phyloP scores from a whole-genome alignment of 1,284 basidiomycete genomes.

The Gymnopus androsaceus region DNA sequence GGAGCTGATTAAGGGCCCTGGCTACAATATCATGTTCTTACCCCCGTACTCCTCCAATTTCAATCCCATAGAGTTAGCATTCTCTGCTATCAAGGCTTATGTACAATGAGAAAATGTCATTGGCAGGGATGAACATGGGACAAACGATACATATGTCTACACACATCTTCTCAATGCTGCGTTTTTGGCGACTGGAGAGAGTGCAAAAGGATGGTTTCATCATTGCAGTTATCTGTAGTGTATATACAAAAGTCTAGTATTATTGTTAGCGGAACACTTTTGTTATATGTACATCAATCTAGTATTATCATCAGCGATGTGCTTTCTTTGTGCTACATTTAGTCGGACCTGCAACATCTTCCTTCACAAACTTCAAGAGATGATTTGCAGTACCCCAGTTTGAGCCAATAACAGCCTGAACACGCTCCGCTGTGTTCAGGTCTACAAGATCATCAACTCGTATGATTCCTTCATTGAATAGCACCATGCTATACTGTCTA shows the following conservation, averaged over 20 bases:
- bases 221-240: neutral
- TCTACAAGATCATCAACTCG: too few relatives aligned
- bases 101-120: slow-evolving; percentile 17
- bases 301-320: too few relatives aligned
- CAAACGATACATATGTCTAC: neutral
- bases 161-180: neutral
- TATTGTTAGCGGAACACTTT: too few relatives aligned
- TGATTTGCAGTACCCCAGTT: too few relatives aligned
- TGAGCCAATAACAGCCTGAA: too few relatives aligned
- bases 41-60: slow-evolving; percentile 33
- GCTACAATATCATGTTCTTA: slow-evolving; percentile 27
- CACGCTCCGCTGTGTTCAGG: too few relatives aligned
- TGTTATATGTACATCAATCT: too few relatives aligned
- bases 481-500: too few relatives aligned
- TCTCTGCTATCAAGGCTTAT: slow-evolving; percentile 32
- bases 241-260: neutral
- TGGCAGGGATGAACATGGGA: neutral
- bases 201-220: neutral
- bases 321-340: too few relatives aligned
- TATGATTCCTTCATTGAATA: too few relatives aligned
- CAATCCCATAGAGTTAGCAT: slow-evolving; percentile 34
- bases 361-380: too few relatives aligned
- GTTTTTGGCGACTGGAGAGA: neutral
- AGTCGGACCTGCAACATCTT: too few relatives aligned
- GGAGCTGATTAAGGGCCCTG: slow-evolving; percentile 23